Percentiles rank a stretch among this genome's conserved stretches.
phyloP scores from a whole-genome alignment of 305 asterid species.

The Coffea humblotiana region DNA sequence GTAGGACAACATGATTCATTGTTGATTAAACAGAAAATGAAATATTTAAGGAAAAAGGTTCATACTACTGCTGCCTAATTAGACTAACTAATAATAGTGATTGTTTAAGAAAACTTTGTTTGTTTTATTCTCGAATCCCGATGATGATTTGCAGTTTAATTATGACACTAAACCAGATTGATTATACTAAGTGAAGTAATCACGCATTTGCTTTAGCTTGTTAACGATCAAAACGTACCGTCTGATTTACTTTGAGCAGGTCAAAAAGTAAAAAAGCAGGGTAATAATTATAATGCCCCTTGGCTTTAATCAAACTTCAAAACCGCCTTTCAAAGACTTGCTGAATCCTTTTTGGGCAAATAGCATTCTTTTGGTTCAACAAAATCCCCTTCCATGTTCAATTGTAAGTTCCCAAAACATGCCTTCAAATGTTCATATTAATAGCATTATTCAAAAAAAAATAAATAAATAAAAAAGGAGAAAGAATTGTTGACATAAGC shows the following conservation, averaged over 20 bases:
- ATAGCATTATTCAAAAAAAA: too few relatives aligned
- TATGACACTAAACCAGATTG: background rate
- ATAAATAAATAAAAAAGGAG: too few relatives aligned
- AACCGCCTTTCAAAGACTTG: constrained; percentile 12
- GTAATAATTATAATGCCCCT: constrained; percentile 14
- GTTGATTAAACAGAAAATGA: too few relatives aligned
- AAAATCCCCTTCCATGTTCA: background rate
- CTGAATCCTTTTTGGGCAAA: background rate
- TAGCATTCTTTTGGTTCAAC: background rate
- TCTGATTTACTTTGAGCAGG: constrained; percentile 6
- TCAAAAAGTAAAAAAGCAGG: constrained; percentile 25
- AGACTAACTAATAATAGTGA: too few relatives aligned
- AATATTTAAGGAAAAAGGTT: too few relatives aligned
- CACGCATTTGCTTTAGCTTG: background rate
- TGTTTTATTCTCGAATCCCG: constrained; percentile 7
- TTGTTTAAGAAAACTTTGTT: background rate
- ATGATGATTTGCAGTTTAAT: constrained; percentile 26
- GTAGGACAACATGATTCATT: background rate
- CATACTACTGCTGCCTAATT: too few relatives aligned
- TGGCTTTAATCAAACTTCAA: constrained; percentile 9
- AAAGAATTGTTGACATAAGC: background rate
- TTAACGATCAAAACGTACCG: background rate
- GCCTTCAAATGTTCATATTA: background rate
- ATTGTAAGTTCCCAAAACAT: background rate
- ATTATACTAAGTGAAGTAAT: background rate